Base-by-base conservation (phyloP, 169 alveolate species). In the Cryptosporidium ubiquitum region DNA sequence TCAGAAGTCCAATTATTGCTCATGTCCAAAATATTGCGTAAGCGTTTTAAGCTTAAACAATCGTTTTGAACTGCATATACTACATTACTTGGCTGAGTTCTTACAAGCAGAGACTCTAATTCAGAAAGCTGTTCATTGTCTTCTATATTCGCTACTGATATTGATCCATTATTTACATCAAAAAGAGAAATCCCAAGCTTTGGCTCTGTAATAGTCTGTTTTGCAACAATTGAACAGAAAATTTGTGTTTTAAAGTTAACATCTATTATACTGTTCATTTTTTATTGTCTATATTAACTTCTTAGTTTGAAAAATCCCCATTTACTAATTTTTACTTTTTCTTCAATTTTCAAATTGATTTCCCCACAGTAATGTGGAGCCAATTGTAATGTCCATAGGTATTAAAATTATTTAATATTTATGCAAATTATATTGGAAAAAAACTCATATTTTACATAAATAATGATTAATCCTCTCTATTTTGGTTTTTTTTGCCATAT, bases 41-140 rank as follows among this genome's bases (percentile, higher is more conserved):
- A 47, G 14, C 75, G 73, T 39, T 58, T 79, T 9, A 64, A 0
- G 16, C 74, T 39, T 5, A 44, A 9, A 3, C 69, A 31, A 26
- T 79, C 89, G 9, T 39, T 79, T 14, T 61, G 61, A 7, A 79
- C 68, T 61, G 79, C 35, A 42, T 79, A 79, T 1, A 79, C 89
- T 10, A 79, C 16, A 29, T 26, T 44, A 4, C 61, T 79, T 40
- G 89, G 89, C 10, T 61, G 40, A 39, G 20, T 64, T 37, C 89
- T 37, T 26, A 79, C 68, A 23, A 79, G 49, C 51, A 79, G 16
- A 20, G 89, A 60, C 49, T 79, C 89, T 31, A 79, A 26, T 49
- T 79, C 89, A 29, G 89, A 79, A 42, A 79, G 64, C 40, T 79
- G 89, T 3, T 79, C 89, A 64, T 79, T 79, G 61, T 79, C 89